These are phyloP conservation scores for Nannochloropsis gaditana DNA, from an alignment of 108 stramenopile genomes.

Conservation along the genomic window DNA sequence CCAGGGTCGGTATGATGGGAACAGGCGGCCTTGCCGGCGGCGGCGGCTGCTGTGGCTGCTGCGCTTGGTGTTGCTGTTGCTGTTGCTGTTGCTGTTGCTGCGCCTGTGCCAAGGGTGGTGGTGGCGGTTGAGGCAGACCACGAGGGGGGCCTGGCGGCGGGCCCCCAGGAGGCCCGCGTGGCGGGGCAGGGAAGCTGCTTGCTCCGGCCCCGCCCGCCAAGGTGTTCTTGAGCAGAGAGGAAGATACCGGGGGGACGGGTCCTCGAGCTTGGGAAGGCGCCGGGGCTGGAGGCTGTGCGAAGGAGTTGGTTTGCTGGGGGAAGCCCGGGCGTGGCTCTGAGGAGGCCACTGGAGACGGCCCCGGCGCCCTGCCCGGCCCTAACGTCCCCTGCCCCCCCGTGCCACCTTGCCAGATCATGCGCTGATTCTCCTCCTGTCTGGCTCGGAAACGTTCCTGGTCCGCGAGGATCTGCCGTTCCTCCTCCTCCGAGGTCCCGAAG, in stretches of 20 bases:
- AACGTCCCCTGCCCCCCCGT: constrained; percentile 26
- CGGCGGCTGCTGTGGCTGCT: background rate
- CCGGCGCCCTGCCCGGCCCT: constrained; percentile 22
- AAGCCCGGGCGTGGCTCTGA: constrained; percentile 26
- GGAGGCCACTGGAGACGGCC: constrained; percentile 25
- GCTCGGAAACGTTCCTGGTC: constrained; percentile 31
- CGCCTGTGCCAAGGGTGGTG: background rate
- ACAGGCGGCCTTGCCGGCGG: background rate
- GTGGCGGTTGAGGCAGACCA: background rate
- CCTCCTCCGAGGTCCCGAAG: constrained; percentile 53
- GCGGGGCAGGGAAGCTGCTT: background rate
- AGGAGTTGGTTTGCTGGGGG: background rate
- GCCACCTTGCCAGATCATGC: constrained; percentile 48
- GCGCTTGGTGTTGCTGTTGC: background rate
- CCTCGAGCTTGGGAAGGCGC: constrained; percentile 30
- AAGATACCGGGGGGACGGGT: constrained; percentile 17
- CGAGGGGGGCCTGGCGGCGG: background rate
- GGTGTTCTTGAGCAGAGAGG: background rate
- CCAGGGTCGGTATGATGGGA: too few relatives aligned
- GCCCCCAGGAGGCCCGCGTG: background rate
- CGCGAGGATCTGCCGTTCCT: constrained; percentile 42
- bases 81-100: background rate
- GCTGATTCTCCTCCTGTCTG: constrained; percentile 41
- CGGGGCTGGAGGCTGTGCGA: constrained; percentile 11
- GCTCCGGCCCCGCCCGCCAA: background rate